Evolutionary conservation across 495 filamentous ascomycete genomes (phyloP).

Genomic region (Hypoxylon fragiforme): DNA sequence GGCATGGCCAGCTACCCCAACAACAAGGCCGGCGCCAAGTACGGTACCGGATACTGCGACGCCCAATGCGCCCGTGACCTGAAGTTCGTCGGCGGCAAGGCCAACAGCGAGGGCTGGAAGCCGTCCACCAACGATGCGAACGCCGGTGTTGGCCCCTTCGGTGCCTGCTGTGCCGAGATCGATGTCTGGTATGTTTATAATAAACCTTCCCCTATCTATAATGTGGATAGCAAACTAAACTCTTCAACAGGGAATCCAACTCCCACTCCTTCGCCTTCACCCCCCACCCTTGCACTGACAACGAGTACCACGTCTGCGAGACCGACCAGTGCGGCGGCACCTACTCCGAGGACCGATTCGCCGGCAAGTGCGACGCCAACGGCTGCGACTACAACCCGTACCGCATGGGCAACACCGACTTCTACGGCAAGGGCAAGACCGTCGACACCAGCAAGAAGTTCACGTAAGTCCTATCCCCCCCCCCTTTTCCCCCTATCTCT

Average conservation of each 20-base stretch:
- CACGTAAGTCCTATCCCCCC: conserved; percentile 45
- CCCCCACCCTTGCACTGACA: conserved; percentile 66
- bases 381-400: conserved; percentile 79
- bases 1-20: conserved; percentile 53
- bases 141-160: conserved; percentile 61
- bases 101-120: conserved; percentile 64
- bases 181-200: conserved; percentile 65
- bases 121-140: conserved; percentile 62
- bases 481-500: background rate
- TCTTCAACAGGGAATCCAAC: conserved; percentile 61
- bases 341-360: conserved; percentile 53
- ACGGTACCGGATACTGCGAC: conserved; percentile 64
- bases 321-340: conserved; percentile 54
- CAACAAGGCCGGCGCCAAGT: conserved; percentile 65
- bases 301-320: conserved; percentile 59
- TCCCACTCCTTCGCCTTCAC: conserved; percentile 63
- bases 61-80: conserved; percentile 59
- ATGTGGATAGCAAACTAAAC: background rate
- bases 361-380: conserved; percentile 70
- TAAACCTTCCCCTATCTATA: background rate
- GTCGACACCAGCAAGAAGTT: conserved; percentile 68
- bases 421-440: conserved; percentile 63
- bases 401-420: conserved; percentile 63
- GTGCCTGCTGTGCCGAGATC: conserved; percentile 74
- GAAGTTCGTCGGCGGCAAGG: conserved; percentile 57